phyloP scores from a whole-genome alignment of 495 filamentous ascomycete genomes.

The Penicillium bialowiezense region DNA sequence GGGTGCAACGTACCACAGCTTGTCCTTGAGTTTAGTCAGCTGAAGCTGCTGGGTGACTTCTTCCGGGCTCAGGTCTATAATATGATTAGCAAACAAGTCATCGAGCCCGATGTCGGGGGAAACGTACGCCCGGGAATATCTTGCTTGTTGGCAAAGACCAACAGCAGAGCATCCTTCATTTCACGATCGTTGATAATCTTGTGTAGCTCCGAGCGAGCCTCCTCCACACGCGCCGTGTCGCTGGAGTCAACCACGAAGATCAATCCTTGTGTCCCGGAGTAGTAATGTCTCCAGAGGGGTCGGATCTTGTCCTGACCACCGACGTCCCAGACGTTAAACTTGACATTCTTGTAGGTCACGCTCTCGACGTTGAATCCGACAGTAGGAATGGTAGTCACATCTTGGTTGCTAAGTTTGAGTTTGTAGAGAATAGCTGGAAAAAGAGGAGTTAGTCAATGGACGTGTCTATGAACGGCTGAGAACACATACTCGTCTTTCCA shows the following conservation, averaged over 20 bases:
- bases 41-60: slow-evolving; percentile 85
- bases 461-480: not conserved
- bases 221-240: slow-evolving; percentile 81
- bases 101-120: not conserved
- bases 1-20: slow-evolving; percentile 94
- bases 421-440: slow-evolving; percentile 90
- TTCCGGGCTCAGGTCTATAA: slow-evolving; percentile 75
- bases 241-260: slow-evolving; percentile 97
- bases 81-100: slow-evolving; percentile 12
- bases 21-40: slow-evolving; percentile 81
- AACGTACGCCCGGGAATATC: slow-evolving; percentile 79
- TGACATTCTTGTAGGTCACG: slow-evolving; percentile 98
- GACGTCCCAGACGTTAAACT: slow-evolving; percentile 99
- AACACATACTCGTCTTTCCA: slow-evolving; percentile 82
- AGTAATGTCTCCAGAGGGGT: slow-evolving; percentile 97
- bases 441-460: slow-evolving; percentile 9
- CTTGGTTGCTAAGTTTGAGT: slow-evolving; percentile 89
- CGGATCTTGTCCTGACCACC: slow-evolving; percentile 99
- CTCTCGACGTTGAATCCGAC: slow-evolving; percentile 99
- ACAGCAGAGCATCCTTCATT: slow-evolving; percentile 92
- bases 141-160: slow-evolving; percentile 99
- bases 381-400: slow-evolving; percentile 98
- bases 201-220: slow-evolving; percentile 85
- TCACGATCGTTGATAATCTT: slow-evolving; percentile 96
- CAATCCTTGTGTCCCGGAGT: slow-evolving; percentile 93